Evolutionary conservation across 768 basidiomycete species (phyloP).

Genomic region (Solioccasus polychromus): DNA sequence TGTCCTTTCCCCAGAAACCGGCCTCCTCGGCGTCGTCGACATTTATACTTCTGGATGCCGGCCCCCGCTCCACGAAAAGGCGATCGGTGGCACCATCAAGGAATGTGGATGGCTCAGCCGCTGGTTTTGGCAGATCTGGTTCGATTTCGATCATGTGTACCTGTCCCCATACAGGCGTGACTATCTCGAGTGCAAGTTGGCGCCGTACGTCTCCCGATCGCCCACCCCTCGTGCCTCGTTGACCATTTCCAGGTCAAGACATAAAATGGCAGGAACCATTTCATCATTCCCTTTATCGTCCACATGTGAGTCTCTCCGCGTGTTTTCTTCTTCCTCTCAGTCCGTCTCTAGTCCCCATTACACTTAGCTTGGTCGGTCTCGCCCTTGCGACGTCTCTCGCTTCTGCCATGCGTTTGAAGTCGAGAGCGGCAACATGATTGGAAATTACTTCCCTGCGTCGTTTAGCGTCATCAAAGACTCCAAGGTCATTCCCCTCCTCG

Average conservation of each 20-base stretch:
- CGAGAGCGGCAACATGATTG: slow-evolving; percentile 58
- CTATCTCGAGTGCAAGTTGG: too few species aligned
- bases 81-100: too few species aligned
- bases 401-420: slow-evolving; percentile 60
- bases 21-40: slow-evolving; percentile 67
- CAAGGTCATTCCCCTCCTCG: too few species aligned
- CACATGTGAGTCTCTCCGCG: slow-evolving; percentile 61
- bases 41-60: slow-evolving; percentile 65
- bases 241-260: slow-evolving; percentile 62
- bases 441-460: slow-evolving; percentile 44
- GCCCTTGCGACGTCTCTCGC: slow-evolving; percentile 54
- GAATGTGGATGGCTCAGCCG: slow-evolving; percentile 63
- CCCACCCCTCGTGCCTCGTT: too few species aligned
- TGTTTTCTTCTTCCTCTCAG: too few species aligned
- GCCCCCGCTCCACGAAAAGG: too few species aligned
- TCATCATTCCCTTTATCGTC: slow-evolving; percentile 64
- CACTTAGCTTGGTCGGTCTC: slow-evolving; percentile 71
- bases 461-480: slow-evolving; percentile 33
- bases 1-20: too few species aligned
- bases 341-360: slow-evolving; percentile 58
- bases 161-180: too few species aligned
- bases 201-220: too few species aligned
- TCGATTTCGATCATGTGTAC: slow-evolving; percentile 54
- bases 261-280: slow-evolving; percentile 71
- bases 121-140: slow-evolving; percentile 80